Base-by-base conservation (phyloP, 768 basidiomycete species). In the Ramaria sp. region DNA sequence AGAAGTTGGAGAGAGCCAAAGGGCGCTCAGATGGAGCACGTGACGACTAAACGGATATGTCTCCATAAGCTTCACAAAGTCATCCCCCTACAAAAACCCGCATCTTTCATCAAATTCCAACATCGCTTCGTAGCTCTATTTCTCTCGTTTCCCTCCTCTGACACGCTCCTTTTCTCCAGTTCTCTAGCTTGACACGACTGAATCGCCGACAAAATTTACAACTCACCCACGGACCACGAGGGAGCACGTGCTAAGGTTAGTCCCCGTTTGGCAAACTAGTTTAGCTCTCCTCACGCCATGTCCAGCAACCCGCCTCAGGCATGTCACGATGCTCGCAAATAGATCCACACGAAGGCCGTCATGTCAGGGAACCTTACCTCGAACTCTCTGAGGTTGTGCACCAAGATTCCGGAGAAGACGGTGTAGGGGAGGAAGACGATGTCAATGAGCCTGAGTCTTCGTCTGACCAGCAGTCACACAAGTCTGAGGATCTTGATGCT, bases 311-410 rank as follows among this genome's bases (percentile, higher is more conserved):
- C 18, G 18, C 30, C 30, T 28, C 30, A 42, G 28, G 20, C 37
- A 55, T 55, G 53, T 47, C 53, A 27, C 34, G 50, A 36, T 20
- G 34, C 34, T 41, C 50, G 12, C 51, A 52, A 18, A 12, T 52
- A n/a, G 24, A 27, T 22, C 39, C 51, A 25, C 38, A 24, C 15
- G n/a, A 18, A 15, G 32, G 18, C 27, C 12, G 42, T 43, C 45
- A 25, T 39, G 30, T n/a, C 41, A 28, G 32, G 27, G 72, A 67
- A 34, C 78, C 78, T 57, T 77, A 79, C 59, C 77, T 89, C 58
- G 78, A 81, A 63, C 78, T 89, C 61, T 88, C 87, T 44, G 87
- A 89, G 69, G 87, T 89, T 67, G 85, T 89, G 43, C 84, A 88
- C 66, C 15, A 55, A 18, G 53, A 55, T 12, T 55, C 53, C 12